phyloP scores from a whole-genome alignment of 805 yeast species.

The Kluyveromyces nonfermentans region DNA sequence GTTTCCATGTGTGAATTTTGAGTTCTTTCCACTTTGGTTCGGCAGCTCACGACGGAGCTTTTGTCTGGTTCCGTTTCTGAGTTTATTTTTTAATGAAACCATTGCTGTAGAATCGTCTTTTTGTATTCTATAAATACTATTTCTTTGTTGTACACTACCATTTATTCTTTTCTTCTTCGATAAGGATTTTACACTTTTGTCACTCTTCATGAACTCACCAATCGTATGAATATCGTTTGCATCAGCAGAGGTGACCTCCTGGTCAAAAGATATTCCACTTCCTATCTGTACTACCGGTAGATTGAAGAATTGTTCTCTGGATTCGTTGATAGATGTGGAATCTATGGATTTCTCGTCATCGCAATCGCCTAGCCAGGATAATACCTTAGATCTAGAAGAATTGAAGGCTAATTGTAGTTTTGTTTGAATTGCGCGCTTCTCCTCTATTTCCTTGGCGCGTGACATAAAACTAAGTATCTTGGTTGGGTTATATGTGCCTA shows the following conservation, averaged over 20 bases:
- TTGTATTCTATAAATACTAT: slow-evolving; percentile 18
- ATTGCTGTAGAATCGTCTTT: slow-evolving; percentile 29
- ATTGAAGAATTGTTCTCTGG: slow-evolving; percentile 20
- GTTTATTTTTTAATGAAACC: slow-evolving; percentile 27
- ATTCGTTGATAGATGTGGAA: slow-evolving; percentile 8
- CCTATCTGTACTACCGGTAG: slow-evolving; percentile 29
- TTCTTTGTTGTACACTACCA: slow-evolving; percentile 5
- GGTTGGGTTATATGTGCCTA: neutral
- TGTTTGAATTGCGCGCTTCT: slow-evolving; percentile 26
- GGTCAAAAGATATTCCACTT: slow-evolving; percentile 20
- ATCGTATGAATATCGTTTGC: slow-evolving; percentile 25
- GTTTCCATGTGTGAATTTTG: neutral
- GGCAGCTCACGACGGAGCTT: slow-evolving; percentile 8
- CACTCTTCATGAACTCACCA: slow-evolving; percentile 28
- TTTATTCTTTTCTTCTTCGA: slow-evolving; percentile 23
- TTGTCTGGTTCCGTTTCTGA: slow-evolving; percentile 18
- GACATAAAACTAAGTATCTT: slow-evolving; percentile 14
- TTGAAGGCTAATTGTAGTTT: slow-evolving; percentile 22
- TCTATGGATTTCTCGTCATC: slow-evolving; percentile 1
- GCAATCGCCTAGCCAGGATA: slow-evolving; percentile 18
- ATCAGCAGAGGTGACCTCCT: neutral
- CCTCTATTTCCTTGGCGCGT: slow-evolving; percentile 27
- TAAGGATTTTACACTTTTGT: slow-evolving; percentile 25
- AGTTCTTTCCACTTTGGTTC: neutral
- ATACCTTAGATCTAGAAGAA: slow-evolving; percentile 16